A percentile compares a stretch with the other conserved stretches of the same genome.
These are phyloP conservation scores for Bacidia gigantensis DNA, from an alignment of 495 filamentous ascomycete species.

Conservation along the genomic window DNA sequence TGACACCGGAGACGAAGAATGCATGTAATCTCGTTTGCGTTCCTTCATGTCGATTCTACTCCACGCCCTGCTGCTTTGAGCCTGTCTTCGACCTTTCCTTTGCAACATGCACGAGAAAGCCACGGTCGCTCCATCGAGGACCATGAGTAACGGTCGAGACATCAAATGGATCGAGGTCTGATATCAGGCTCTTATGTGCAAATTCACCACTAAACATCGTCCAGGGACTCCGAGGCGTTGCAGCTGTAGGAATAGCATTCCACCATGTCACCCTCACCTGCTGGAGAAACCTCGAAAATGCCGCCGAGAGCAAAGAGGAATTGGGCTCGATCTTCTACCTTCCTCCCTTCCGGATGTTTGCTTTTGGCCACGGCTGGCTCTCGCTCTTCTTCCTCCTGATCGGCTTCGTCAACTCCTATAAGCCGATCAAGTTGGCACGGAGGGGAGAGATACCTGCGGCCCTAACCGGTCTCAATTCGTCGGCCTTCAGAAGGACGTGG, in stretches of 20 bases:
- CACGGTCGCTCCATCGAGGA: background rate
- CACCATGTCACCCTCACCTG: background rate
- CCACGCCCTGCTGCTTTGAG: background rate
- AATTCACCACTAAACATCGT: background rate
- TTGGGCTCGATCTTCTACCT: slow-evolving; percentile 38
- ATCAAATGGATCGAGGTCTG: slow-evolving; percentile 61
- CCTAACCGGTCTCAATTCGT: slow-evolving; percentile 41
- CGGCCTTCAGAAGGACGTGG: slow-evolving; percentile 50
- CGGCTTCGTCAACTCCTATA: slow-evolving; percentile 54
- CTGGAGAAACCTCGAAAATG: background rate
- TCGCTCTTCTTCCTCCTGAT: slow-evolving; percentile 55
- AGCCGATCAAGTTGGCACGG: slow-evolving; percentile 45
- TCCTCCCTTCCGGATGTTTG: slow-evolving; percentile 46
- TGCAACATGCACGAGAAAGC: background rate
- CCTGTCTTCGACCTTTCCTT: background rate
- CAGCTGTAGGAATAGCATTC: slow-evolving; percentile 45
- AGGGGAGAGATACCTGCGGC: slow-evolving; percentile 38
- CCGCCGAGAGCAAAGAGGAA: slow-evolving; percentile 24
- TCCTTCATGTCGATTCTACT: background rate
- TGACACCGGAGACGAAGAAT: too few species aligned
- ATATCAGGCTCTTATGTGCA: slow-evolving; percentile 6
- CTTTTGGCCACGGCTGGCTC: slow-evolving; percentile 51
- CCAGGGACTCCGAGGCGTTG: slow-evolving; percentile 51
- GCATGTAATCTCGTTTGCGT: background rate
- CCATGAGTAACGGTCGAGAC: slow-evolving; percentile 4